Percentiles rank a stretch among this genome's conserved stretches.
Conservation (phyloP, 345 rosid genomes). For the Salix exigua region DNA sequence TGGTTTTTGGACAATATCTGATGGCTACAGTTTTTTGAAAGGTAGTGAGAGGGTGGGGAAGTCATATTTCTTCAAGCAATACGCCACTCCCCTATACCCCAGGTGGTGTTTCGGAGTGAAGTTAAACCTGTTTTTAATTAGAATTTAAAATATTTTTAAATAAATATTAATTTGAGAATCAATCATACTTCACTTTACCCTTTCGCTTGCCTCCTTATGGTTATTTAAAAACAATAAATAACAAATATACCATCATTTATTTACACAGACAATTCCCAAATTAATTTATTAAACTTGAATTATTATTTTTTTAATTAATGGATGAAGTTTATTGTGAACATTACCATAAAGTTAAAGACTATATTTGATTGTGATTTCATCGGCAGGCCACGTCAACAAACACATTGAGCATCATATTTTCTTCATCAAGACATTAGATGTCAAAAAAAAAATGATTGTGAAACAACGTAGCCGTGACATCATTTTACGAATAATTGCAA, state of each 20-base stretch:
- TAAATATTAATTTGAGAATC: too few relatives aligned
- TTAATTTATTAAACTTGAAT: too few relatives aligned
- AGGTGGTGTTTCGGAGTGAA: too few relatives aligned
- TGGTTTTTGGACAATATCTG: constrained; percentile 3
- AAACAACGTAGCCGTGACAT: background rate
- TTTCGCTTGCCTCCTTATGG: too few relatives aligned
- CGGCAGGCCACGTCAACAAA: too few relatives aligned
- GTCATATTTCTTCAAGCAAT: constrained; percentile 10
- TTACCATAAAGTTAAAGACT: background rate
- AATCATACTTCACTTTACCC: too few relatives aligned
- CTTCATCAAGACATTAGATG: background rate
- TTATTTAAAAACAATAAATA: too few relatives aligned
- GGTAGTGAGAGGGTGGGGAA: background rate
- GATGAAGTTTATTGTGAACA: background rate
- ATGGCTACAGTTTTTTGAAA: background rate
- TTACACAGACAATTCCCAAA: too few relatives aligned
- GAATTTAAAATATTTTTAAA: too few relatives aligned
- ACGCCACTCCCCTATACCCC: background rate
- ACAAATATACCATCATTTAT: too few relatives aligned
- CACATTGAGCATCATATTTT: background rate
- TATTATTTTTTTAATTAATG: background rate
- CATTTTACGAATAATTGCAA: background rate
- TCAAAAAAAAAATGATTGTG: background rate
- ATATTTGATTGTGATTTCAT: too few relatives aligned
- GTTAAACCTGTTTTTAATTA: too few relatives aligned